phyloP scores from a whole-genome alignment of 2,329 filamentous ascomycete species.

The Zelopaecilomyces penicillatus region DNA sequence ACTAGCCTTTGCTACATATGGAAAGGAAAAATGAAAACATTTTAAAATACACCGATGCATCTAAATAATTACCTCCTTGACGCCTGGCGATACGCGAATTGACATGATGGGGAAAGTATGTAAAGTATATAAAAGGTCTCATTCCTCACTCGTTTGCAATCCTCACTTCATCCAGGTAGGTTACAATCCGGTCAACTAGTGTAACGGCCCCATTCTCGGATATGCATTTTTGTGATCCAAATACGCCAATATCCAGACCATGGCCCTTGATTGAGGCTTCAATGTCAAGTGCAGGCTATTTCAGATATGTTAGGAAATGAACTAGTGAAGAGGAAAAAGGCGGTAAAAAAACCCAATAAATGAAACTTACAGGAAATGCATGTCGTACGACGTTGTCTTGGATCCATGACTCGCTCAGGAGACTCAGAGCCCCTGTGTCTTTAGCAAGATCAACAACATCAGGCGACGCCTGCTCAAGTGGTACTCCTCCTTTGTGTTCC shows the following conservation, averaged over 20 bases:
- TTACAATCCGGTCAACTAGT: slow-evolving; percentile 19
- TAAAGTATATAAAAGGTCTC: neutral
- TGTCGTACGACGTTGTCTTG: slow-evolving; percentile 16
- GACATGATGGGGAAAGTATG: neutral
- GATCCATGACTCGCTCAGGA: slow-evolving; percentile 5
- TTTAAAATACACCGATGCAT: neutral
- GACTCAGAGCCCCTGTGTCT: no score
- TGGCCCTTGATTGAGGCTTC: slow-evolving; percentile 27
- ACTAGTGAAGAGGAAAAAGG: neutral
- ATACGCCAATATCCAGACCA: slow-evolving; percentile 31
- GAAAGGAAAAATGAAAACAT: neutral
- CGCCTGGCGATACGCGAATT: no score
- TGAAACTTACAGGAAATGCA: slow-evolving; percentile 20
- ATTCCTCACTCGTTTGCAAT: neutral
- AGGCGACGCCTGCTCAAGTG: neutral
- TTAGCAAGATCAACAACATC: no score
- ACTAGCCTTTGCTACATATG: neutral
- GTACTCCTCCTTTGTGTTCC: neutral
- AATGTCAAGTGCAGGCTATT: slow-evolving; percentile 31
- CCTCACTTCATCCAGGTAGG: slow-evolving; percentile 8
- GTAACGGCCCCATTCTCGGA: slow-evolving; percentile 16
- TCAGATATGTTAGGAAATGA: slow-evolving; percentile 4
- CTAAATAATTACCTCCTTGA: neutral
- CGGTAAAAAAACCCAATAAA: no score
- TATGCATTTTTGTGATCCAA: slow-evolving; percentile 24